Conservation (phyloP, 305 asterid species). For the Stenogyne calaminthoides region DNA sequence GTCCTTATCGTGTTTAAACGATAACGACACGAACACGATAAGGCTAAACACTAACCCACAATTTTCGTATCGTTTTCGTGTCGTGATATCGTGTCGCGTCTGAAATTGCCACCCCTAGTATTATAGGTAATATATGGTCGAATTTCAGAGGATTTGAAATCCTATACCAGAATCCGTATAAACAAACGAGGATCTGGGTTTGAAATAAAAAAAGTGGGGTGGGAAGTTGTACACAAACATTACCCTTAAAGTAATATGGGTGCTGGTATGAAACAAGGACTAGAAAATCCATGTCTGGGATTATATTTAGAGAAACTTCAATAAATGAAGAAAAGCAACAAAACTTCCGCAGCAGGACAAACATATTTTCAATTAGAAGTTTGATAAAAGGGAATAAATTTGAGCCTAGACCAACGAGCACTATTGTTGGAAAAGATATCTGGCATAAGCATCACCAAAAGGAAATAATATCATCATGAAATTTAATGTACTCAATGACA, state of each 20-base stretch:
- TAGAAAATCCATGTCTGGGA: background rate
- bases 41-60: no score
- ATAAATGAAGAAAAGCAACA: background rate
- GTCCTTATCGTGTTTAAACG: no score
- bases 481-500: background rate
- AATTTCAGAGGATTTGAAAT: no score
- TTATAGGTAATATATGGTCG: no score
- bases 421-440: background rate
- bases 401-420: background rate
- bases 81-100: no score
- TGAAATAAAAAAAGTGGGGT: no score
- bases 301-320: background rate
- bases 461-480: background rate
- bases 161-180: no score
- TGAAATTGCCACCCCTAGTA: no score
- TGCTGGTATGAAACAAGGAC: background rate
- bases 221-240: no score
- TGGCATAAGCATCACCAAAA: background rate
- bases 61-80: no score
- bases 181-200: no score
- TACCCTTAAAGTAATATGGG: background rate
- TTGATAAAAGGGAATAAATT: background rate
- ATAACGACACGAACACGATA: no score
- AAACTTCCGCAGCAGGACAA: background rate
- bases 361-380: background rate